Evolutionary conservation across 1,284 basidiomycete genomes (phyloP), one percentile per base, ranked within the genome.

Genomic region (Coniferiporia sulphurascens): DNA sequence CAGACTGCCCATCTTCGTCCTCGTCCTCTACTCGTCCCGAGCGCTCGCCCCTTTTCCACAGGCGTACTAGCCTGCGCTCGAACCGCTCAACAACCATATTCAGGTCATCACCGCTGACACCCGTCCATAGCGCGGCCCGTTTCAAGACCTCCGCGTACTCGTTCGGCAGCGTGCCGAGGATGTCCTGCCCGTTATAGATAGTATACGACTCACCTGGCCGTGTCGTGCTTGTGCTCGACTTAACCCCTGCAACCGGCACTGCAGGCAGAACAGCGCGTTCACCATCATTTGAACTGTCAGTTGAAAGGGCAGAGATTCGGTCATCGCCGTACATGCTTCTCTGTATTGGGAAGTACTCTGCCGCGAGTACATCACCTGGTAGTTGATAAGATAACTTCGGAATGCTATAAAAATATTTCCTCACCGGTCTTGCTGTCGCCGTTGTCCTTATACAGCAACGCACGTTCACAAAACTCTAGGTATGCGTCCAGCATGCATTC

Each of bases 161-260:
- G 9, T 67, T 72, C 8, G 79, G 75, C 45, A 86, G 61, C n/a
- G 70, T 71, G 48, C 89, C 89, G 46, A 82, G 70, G 49, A 81
- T 72, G 64, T 90, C 88, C 27, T 75, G 74, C 21, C 76, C 74
- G 45, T 80, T 76, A 72, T 83, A 87, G 59, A 89, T 80, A 59
- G 73, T 73, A 72, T 87, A 85, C 57, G 68, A 70, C 63, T 80
- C 77, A 2, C 85, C 86, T 7, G 84, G 79, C 65, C 71, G 73
- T n/a, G 75, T 66, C 34, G 19, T 48, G 9, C 45, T 52, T 48
- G 41, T n/a, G n/a, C 44, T 56, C 53, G 48, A 45, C 48, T 44
- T 55, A 45, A 21, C 45, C 53, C 59, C 64, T 10, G 65, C 36
- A 10, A 52, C 7, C n/a, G 53, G 59, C 4, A 66, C 65, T 5